Evolutionary conservation across 2,329 filamentous ascomycete genomes (phyloP).

Genomic region (Xenosphaeropsis pyriputrescens): DNA sequence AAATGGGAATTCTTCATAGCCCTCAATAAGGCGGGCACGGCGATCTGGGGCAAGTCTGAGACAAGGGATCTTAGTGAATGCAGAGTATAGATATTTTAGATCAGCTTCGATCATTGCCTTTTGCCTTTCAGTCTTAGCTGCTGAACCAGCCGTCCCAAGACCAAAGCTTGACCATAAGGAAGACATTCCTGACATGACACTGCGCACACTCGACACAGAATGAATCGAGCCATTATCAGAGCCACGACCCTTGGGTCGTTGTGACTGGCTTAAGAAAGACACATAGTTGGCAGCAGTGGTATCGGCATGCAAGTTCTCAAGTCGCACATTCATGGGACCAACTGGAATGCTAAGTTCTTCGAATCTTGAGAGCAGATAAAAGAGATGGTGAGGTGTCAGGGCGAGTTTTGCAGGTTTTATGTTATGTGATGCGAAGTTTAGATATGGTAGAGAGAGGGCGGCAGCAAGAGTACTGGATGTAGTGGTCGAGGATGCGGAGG

Average conservation of each 20-base stretch:
- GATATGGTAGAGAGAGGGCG: slow-evolving; percentile 71
- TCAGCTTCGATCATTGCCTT: slow-evolving; percentile 76
- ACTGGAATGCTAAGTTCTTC: slow-evolving; percentile 84
- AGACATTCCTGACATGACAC: slow-evolving; percentile 95
- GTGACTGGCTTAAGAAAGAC: slow-evolving; percentile 78
- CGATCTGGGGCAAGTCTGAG: slow-evolving; percentile 84
- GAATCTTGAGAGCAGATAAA: slow-evolving; percentile 89
- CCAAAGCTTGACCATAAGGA: slow-evolving; percentile 83
- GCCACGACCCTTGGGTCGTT: slow-evolving; percentile 62
- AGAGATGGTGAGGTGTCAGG: slow-evolving; percentile 89
- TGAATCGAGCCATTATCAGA: slow-evolving; percentile 85
- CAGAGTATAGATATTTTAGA: slow-evolving; percentile 91
- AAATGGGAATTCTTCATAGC: slow-evolving; percentile 96
- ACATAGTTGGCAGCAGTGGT: slow-evolving; percentile 84
- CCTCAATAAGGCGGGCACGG: slow-evolving; percentile 75
- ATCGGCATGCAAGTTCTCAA: slow-evolving; percentile 88
- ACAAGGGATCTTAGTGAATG: slow-evolving; percentile 96
- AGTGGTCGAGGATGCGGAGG: slow-evolving; percentile 44
- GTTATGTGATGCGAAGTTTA: slow-evolving; percentile 72
- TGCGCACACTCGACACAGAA: slow-evolving; percentile 91
- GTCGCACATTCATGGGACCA: slow-evolving; percentile 87
- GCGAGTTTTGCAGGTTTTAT: slow-evolving; percentile 85
- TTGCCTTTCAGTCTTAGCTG: slow-evolving; percentile 76
- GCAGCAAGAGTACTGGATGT: slow-evolving; percentile 65
- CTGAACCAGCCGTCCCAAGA: slow-evolving; percentile 63